Percentiles rank a stretch among this genome's conserved stretches.
Evolutionary conservation across 352 stramenopile genomes (phyloP).

Genomic region (Phytophthora megakarya): DNA sequence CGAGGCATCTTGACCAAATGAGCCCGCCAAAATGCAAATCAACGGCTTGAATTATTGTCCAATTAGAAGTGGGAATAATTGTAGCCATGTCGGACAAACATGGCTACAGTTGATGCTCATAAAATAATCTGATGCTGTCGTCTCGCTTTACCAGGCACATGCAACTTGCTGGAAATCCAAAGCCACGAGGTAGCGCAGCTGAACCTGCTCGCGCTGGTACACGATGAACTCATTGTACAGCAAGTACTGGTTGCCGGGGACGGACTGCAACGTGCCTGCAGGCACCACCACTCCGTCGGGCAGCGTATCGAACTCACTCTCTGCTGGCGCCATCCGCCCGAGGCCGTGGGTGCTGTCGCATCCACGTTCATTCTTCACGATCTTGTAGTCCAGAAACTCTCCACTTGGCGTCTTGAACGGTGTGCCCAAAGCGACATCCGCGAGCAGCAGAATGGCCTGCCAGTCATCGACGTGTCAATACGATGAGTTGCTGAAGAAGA

Average conservation of each 20-base stretch:
- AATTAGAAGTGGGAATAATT: conserved; percentile 21
- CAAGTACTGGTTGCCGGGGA: conserved; percentile 27
- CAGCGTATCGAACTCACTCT: conserved; percentile 32
- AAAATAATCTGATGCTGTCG: conserved; percentile 7
- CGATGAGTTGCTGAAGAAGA: too few relatives aligned
- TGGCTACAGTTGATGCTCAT: conserved; percentile 12
- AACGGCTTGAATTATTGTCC: conserved; percentile 29
- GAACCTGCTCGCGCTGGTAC: conserved; percentile 50
- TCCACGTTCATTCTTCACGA: conserved; percentile 21
- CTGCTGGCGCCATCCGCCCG: conserved; percentile 35
- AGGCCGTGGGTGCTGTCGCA: conserved; percentile 42
- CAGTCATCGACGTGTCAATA: not conserved
- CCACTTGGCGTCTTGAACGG: conserved; percentile 20
- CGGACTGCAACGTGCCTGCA: conserved; percentile 29
- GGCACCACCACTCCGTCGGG: conserved; percentile 47
- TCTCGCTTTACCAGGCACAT: conserved; percentile 18
- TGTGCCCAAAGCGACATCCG: conserved; percentile 46
- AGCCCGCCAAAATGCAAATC: conserved; percentile 21
- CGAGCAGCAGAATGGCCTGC: conserved; percentile 42
- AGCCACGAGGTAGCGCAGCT: conserved; percentile 43
- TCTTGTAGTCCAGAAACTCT: conserved; percentile 38
- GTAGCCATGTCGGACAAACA: conserved; percentile 11
- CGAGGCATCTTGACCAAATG: conserved; percentile 6
- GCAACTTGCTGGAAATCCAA: conserved; percentile 31
- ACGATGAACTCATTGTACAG: conserved; percentile 61